These are phyloP conservation scores for Neurospora terricola DNA, from an alignment of 495 filamentous ascomycete species.

Conservation along the genomic window DNA sequence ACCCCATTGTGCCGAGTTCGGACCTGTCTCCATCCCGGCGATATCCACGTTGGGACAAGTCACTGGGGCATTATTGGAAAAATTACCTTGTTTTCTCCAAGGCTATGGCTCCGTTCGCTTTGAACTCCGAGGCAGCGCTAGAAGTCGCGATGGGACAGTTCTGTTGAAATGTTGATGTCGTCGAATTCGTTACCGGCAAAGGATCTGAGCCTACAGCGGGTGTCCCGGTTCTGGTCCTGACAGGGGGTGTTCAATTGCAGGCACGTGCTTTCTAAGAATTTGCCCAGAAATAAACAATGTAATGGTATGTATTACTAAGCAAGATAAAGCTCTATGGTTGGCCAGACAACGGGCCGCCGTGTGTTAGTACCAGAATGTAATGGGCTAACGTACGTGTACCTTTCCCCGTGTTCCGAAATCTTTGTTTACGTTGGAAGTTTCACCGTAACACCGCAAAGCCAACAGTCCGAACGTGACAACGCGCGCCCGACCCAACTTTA, in stretches of 20 bases:
- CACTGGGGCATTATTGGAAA: background rate
- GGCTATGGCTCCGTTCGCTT: background rate
- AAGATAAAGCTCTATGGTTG: background rate
- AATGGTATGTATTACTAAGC: background rate
- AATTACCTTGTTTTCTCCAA: background rate
- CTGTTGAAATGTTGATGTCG: background rate
- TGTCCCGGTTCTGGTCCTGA: background rate
- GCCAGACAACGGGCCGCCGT: background rate
- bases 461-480: background rate
- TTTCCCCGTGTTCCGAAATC: background rate
- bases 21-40: background rate
- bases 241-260: background rate
- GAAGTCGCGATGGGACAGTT: background rate
- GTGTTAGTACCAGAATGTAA: background rate
- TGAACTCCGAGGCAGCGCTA: background rate
- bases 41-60: background rate
- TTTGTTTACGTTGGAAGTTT: background rate
- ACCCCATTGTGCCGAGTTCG: background rate
- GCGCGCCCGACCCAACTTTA: background rate
- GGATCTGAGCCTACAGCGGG: background rate
- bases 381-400: background rate
- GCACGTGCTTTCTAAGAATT: background rate
- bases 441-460: background rate
- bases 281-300: background rate
- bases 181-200: background rate